A percentile compares a stretch with the other conserved stretches of the same genome.
Conservation (phyloP, 2,329 filamentous ascomycete species). For the Claviceps purpurea region DNA sequence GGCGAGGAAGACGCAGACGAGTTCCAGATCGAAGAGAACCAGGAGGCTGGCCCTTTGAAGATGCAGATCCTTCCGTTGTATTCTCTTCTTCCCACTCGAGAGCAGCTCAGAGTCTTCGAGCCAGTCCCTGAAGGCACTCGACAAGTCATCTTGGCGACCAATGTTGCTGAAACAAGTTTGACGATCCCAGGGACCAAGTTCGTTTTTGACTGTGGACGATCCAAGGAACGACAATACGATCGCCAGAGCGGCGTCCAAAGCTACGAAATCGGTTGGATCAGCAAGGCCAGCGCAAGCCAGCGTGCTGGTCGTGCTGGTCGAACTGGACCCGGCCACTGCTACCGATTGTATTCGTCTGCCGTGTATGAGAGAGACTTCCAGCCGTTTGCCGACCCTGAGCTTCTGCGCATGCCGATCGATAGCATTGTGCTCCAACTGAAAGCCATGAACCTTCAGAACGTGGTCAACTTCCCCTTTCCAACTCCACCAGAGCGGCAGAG, state of each 20-base stretch:
- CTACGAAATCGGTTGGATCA: slow-evolving; percentile 93
- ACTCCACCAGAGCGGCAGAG: slow-evolving; percentile 70
- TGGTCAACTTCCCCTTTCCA: slow-evolving; percentile 92
- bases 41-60: slow-evolving; percentile 46
- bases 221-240: slow-evolving; percentile 86
- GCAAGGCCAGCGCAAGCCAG: slow-evolving; percentile 89
- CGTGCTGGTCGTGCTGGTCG: slow-evolving; percentile 86
- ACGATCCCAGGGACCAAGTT: slow-evolving; percentile 93
- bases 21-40: slow-evolving; percentile 56
- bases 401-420: slow-evolving; percentile 83
- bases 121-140: slow-evolving; percentile 69
- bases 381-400: slow-evolving; percentile 76
- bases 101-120: slow-evolving; percentile 86
- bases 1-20: slow-evolving; percentile 43
- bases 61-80: slow-evolving; percentile 91
- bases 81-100: slow-evolving; percentile 77
- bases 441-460: slow-evolving; percentile 79
- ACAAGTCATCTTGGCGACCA: slow-evolving; percentile 82
- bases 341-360: slow-evolving; percentile 84
- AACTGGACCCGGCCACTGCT: slow-evolving; percentile 93
- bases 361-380: slow-evolving; percentile 84
- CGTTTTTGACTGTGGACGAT: slow-evolving; percentile 86
- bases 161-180: slow-evolving; percentile 92
- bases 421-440: slow-evolving; percentile 88
- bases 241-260: slow-evolving; percentile 83